Conservation (phyloP, 768 basidiomycete genomes). For the Pleurotus giganteus region DNA sequence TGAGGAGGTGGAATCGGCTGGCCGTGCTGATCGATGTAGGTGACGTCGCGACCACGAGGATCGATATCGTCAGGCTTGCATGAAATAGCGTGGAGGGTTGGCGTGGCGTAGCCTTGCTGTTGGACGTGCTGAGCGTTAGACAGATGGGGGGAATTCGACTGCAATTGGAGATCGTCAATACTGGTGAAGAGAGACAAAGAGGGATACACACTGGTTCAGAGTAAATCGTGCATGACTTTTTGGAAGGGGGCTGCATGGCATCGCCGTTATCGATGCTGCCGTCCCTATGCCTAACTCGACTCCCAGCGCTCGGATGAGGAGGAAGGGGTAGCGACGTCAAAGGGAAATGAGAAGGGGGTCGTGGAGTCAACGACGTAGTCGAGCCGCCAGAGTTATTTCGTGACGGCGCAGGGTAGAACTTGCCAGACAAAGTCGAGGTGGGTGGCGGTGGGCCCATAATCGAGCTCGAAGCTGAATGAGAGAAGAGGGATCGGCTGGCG, state of each 20-base stretch:
- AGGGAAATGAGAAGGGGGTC: conserved; percentile 19
- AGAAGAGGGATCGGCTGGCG: conserved; percentile 13
- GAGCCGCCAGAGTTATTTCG: conserved; percentile 13
- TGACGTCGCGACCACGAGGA: neutral
- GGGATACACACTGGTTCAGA: conserved; percentile 31
- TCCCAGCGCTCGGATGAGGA: conserved; percentile 32
- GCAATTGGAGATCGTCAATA: neutral
- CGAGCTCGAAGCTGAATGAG: neutral
- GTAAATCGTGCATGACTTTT: conserved; percentile 38
- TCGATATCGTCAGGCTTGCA: neutral
- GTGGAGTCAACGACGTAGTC: conserved; percentile 13
- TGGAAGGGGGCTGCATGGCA: conserved; percentile 45
- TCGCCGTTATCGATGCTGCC: conserved; percentile 37
- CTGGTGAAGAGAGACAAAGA: neutral
- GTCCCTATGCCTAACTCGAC: conserved; percentile 40
- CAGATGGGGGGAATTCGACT: conserved; percentile 4
- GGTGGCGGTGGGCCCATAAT: conserved; percentile 14
- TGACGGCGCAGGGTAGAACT: neutral
- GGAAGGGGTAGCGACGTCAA: conserved; percentile 37
- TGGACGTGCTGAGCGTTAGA: conserved; percentile 6
- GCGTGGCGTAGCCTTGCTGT: neutral
- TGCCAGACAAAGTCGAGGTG: conserved; percentile 7
- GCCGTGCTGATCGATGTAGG: neutral
- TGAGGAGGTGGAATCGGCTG: neutral
- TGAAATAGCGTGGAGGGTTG: conserved; percentile 1